phyloP scores from a whole-genome alignment of 2,329 filamentous ascomycete genomes.

The Diplodia seriata region DNA sequence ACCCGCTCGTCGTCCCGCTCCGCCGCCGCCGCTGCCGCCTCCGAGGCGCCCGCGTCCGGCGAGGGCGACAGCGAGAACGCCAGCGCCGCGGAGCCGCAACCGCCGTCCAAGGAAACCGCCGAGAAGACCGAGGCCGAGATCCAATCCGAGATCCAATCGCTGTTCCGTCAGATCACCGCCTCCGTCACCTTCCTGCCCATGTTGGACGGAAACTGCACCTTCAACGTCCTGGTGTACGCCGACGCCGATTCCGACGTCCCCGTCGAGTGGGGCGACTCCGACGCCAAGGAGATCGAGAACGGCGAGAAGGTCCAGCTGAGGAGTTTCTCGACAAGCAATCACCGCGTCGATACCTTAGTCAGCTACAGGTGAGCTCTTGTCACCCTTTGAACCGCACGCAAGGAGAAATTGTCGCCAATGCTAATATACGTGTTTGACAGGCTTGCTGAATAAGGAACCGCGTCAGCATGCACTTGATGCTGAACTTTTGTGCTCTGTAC shows the following conservation, averaged over 20 bases:
- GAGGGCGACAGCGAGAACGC: constrained; percentile 74
- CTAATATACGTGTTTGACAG: neutral
- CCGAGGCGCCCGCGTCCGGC: neutral
- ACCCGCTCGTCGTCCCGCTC: neutral
- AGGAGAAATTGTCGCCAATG: neutral
- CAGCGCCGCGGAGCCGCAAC: constrained; percentile 31
- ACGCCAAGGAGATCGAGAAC: constrained; percentile 94
- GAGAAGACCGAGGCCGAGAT: constrained; percentile 95
- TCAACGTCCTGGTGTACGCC: constrained; percentile 97
- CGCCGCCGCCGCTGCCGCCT: neutral
- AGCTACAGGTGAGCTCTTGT: constrained; percentile 71
- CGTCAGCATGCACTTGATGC: neutral
- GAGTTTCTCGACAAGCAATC: constrained; percentile 94
- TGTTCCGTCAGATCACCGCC: constrained; percentile 97
- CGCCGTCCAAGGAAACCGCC: constrained; percentile 6
- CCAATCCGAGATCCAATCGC: constrained; percentile 91
- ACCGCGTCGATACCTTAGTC: constrained; percentile 92
- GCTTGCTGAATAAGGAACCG: constrained; percentile 6
- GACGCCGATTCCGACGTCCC: constrained; percentile 96
- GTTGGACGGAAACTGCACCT: constrained; percentile 92
- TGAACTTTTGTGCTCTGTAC: constrained; percentile 6
- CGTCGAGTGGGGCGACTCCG: constrained; percentile 97
- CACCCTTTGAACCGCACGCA: neutral
- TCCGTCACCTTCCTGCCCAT: constrained; percentile 97
- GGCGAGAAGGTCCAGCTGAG: constrained; percentile 94